phyloP scores from a whole-genome alignment of 148 eudicot species.

The Polygonum aviculare region DNA sequence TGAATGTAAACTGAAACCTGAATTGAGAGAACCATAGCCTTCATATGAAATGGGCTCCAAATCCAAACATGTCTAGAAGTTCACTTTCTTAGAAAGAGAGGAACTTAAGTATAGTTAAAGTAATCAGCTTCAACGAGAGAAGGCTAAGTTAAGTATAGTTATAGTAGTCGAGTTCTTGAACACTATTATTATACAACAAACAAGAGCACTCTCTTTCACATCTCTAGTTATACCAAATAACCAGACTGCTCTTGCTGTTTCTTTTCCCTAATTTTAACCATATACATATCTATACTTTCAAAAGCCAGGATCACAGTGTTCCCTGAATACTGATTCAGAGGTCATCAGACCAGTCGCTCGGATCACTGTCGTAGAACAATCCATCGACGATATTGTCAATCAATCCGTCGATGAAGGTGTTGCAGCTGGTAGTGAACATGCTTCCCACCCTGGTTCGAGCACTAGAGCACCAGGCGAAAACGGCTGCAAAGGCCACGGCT shows the following conservation, averaged over 20 bases:
- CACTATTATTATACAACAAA: neutral
- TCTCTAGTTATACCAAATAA: neutral
- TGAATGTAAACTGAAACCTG: neutral
- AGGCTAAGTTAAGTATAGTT: too few species aligned
- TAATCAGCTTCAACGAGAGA: neutral
- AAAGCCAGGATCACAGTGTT: neutral
- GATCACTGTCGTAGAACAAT: slow-evolving; percentile 53
- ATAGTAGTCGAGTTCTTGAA: neutral
- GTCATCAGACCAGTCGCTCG: slow-evolving; percentile 44
- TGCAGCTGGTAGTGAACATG: slow-evolving; percentile 54
- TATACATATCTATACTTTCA: neutral
- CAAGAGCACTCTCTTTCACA: neutral
- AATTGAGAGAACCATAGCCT: too few species aligned
- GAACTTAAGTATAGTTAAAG: neutral
- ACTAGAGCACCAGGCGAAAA: slow-evolving; percentile 63
- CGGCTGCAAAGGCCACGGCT: slow-evolving; percentile 50
- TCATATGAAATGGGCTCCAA: too few species aligned
- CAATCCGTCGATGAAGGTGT: slow-evolving; percentile 62
- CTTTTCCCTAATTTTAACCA: neutral
- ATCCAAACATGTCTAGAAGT: too few species aligned
- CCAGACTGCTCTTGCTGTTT: neutral
- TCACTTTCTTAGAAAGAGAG: too few species aligned
- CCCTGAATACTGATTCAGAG: neutral
- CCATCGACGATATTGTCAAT: slow-evolving; percentile 77
- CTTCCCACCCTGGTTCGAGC: slow-evolving; percentile 47